Conservation (phyloP, 192 early-diverging fungal genomes). For the Entomortierella lignicola region DNA sequence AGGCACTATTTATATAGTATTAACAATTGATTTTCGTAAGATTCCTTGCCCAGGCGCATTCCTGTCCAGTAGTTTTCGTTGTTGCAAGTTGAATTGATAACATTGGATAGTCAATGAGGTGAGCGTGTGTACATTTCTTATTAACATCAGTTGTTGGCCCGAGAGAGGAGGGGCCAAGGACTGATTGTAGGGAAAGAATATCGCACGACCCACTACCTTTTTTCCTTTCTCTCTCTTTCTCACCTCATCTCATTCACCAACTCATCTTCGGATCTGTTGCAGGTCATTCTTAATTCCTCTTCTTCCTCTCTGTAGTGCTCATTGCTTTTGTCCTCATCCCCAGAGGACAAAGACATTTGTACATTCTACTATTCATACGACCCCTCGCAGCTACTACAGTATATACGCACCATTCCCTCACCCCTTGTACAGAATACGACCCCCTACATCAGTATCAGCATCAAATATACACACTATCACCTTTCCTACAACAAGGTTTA, state of each 20-base stretch:
- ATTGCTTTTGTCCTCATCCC: not conserved
- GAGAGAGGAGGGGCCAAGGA: not conserved
- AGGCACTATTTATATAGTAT: too few species aligned
- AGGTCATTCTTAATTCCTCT: not conserved
- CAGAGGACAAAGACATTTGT: too few species aligned
- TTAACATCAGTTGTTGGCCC: not conserved
- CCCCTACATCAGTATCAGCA: too few species aligned
- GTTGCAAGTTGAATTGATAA: not conserved
- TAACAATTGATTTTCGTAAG: too few species aligned
- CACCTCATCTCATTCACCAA: not conserved
- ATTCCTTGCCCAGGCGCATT: not conserved
- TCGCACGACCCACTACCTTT: constrained; percentile 8
- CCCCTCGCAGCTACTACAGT: too few species aligned
- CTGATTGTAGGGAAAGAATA: not conserved
- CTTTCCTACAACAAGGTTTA: too few species aligned
- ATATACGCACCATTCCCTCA: too few species aligned
- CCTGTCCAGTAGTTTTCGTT: not conserved
- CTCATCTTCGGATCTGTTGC: not conserved
- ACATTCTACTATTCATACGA: too few species aligned
- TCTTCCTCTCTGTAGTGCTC: not conserved
- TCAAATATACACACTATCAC: too few species aligned
- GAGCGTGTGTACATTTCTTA: not conserved
- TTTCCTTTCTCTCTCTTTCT: not conserved
- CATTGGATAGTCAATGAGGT: not conserved
- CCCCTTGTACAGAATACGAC: too few species aligned